Evolutionary conservation across 257 asterid species (phyloP), one percentile per base, ranked within the genome.

Genomic region (Penstemon davidsonii): DNA sequence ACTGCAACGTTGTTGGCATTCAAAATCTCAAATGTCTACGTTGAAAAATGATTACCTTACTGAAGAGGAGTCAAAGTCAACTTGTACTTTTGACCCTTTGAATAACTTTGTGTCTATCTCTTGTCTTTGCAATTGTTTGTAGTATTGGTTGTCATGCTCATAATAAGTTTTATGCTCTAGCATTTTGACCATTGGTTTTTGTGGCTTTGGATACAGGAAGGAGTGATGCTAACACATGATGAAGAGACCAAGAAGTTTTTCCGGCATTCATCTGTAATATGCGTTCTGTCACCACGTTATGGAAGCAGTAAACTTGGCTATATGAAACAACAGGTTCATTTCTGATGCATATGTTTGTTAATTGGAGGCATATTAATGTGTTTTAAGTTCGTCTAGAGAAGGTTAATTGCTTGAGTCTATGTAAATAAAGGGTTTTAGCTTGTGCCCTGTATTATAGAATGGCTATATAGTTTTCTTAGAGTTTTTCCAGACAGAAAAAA

Each of bases 231-330:
- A 69, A 92, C 98, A 4, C 98, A 92, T 46, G 98, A 92, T 60
- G 98, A 92, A 76, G 95, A 87, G 87, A 92, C 95, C 36, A 86
- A 71, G 80, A 92, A 86, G 86, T 89, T 89, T 69, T 92, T 92
- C 66, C 83, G 77, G 78, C 92, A 78, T 76, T 92, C 98, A 33
- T 87, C 98, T 65, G 98, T 92, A 41, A 87, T 80, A 63, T 92
- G 98, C 11, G 86, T 89, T 70, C 80, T 92, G 60, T 87, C 98
- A 51, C 97, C 96, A 8, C 96, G 97, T 65, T 89, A 92, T 68
- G 91, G 77, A 13, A 92, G 98, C 82, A 79, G 84, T 74, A 92
- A 89, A 82, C 95, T 90, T 60, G 49, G 98, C 86, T 78, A 68
- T 79, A 12, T 92, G 64, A 92, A 89, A 70, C 98, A 92, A 67